phyloP scores from a whole-genome alignment of 148 eudicot species.

The Arctostaphylos glauca region DNA sequence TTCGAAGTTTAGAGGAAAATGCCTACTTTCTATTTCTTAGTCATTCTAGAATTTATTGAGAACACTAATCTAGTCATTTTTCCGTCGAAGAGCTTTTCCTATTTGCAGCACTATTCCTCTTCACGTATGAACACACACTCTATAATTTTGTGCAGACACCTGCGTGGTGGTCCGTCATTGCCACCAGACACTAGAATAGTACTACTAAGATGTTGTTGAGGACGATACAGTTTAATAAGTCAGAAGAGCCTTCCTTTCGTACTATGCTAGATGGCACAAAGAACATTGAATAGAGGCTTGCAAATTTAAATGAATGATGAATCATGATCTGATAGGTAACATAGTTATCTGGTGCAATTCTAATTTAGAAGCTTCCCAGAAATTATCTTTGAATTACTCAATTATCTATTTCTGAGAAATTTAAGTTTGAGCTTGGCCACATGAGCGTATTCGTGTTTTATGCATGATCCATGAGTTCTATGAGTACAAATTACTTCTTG shows the following conservation, averaged over 20 bases:
- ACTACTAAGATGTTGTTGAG: background rate
- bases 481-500: conserved; percentile 1
- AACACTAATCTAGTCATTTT: background rate
- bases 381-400: background rate
- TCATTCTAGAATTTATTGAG: background rate
- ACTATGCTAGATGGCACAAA: conserved; percentile 9
- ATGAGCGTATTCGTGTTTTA: background rate
- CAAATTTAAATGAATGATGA: conserved; percentile 3
- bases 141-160: background rate
- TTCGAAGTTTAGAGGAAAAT: background rate
- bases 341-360: background rate
- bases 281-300: background rate
- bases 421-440: background rate
- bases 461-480: background rate
- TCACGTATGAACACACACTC: background rate
- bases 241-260: background rate
- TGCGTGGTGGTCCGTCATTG: background rate
- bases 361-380: background rate
- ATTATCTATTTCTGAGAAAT: background rate
- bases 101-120: background rate
- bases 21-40: background rate
- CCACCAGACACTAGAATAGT: background rate
- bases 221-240: background rate
- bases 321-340: background rate
- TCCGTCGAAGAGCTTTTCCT: background rate